Evolutionary conservation across 148 eudicot species (phyloP).

Genomic region (Rhododendron molle): DNA sequence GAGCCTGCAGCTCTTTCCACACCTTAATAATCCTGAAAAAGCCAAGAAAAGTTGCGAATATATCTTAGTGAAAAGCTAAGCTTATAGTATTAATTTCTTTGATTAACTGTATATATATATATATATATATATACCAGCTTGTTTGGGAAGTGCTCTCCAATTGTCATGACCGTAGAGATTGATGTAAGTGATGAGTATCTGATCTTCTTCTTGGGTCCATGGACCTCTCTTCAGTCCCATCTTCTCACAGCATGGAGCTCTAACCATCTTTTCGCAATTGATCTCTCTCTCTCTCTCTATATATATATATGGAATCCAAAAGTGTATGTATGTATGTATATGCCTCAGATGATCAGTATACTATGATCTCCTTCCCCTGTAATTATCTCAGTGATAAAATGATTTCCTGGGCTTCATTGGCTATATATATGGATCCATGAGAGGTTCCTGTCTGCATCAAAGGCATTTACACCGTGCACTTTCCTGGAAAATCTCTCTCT

Average conservation of each 20-base stretch:
- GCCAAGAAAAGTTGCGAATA: not conserved
- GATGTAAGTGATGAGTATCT: conserved; percentile 21
- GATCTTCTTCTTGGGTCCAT: conserved; percentile 42
- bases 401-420: not conserved
- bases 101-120: not conserved
- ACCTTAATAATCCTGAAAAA: conserved; percentile 55
- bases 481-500: not conserved
- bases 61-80: not conserved
- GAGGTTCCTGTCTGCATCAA: not conserved
- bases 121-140: conserved; percentile 10
- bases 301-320: not conserved
- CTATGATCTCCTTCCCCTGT: not conserved
- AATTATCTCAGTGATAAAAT: not conserved
- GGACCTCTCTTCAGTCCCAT: conserved; percentile 44
- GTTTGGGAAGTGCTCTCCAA: conserved; percentile 42
- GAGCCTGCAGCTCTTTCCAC: conserved; percentile 77
- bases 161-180: conserved; percentile 25
- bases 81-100: not conserved
- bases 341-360: not conserved
- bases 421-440: not conserved
- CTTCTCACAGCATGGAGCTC: conserved; percentile 46
- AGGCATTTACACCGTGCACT: not conserved
- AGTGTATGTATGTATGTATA: not conserved
- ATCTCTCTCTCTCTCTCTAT: not conserved
- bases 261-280: conserved; percentile 24